Percentiles rank a stretch among this genome's conserved stretches.
Evolutionary conservation across 2,329 filamentous ascomycete genomes (phyloP).

Genomic region (Falciphora oryzae): DNA sequence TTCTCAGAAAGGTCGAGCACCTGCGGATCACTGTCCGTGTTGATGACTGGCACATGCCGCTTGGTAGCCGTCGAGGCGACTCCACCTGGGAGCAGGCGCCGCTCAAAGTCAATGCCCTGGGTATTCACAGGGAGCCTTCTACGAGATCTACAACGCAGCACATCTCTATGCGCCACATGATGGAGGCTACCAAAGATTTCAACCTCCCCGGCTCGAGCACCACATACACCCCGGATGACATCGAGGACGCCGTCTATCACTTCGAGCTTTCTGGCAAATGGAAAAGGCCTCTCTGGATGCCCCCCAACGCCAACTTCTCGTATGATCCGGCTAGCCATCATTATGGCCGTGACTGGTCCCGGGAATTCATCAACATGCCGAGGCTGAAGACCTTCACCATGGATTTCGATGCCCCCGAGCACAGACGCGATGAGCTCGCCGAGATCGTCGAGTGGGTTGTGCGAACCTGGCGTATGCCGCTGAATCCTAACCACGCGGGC

Average conservation of each 20-base stretch:
- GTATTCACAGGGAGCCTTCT: too few relatives aligned
- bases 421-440: constrained; percentile 1
- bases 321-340: too few relatives aligned
- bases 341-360: too few relatives aligned
- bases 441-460: constrained; percentile 2
- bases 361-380: constrained; percentile 7
- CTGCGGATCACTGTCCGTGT: constrained; percentile 4
- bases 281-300: not conserved
- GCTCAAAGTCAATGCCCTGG: constrained; percentile 2
- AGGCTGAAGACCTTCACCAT: constrained; percentile 9
- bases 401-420: constrained; percentile 6
- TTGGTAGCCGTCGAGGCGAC: too few relatives aligned
- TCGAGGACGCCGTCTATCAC: not conserved
- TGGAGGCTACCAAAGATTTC: not conserved
- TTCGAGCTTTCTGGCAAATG: not conserved
- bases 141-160: not conserved
- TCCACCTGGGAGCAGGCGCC: too few relatives aligned
- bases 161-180: not conserved
- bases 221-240: not conserved
- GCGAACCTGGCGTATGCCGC: constrained; percentile 4
- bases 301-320: not conserved
- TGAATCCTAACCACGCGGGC: constrained; percentile 8
- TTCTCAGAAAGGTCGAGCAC: not conserved
- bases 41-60: constrained; percentile 7
- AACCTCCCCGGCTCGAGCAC: not conserved